These are phyloP conservation scores for Abortiporus biennis DNA, from an alignment of 1,284 basidiomycete genomes.

Conservation along the genomic window DNA sequence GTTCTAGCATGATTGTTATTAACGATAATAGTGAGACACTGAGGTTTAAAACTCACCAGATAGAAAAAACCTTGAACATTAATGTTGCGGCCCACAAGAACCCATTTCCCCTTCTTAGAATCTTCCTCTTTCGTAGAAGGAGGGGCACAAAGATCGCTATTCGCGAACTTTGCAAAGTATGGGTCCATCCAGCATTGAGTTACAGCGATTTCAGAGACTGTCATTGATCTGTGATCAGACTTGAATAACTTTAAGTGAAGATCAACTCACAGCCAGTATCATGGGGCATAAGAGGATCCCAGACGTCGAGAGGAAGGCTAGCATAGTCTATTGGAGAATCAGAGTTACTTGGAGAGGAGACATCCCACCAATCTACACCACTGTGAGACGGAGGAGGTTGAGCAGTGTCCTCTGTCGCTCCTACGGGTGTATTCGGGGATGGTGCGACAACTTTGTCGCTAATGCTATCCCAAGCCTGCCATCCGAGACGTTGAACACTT, in stretches of 20 bases:
- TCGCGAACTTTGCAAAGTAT: conserved; percentile 28
- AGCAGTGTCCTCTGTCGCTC: conserved; percentile 3
- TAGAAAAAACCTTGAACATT: conserved; percentile 42
- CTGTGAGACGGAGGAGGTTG: neutral
- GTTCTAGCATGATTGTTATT: too few species aligned
- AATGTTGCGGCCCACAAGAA: conserved; percentile 73
- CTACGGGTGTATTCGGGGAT: neutral
- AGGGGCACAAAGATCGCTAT: conserved; percentile 57
- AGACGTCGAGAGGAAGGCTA: conserved; percentile 76
- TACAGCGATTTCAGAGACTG: conserved; percentile 78
- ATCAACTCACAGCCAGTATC: conserved; percentile 69
- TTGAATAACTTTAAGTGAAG: neutral
- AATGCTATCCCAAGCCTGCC: conserved; percentile 85
- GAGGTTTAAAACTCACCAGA: conserved; percentile 7
- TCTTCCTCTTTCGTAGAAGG: conserved; percentile 66
- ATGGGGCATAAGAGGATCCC: conserved; percentile 77
- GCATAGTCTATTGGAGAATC: conserved; percentile 30
- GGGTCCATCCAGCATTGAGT: conserved; percentile 68
- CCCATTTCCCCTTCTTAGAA: conserved; percentile 83
- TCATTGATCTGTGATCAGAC: neutral
- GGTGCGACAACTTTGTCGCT: conserved; percentile 16
- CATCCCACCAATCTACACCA: conserved; percentile 71
- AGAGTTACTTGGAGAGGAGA: conserved; percentile 24
- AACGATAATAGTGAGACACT: neutral
- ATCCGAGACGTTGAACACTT: conserved; percentile 68